A percentile compares a stretch with the other conserved stretches of the same genome.
Evolutionary conservation across 257 asterid genomes (phyloP).

Genomic region (Solanum bulbocastanum): DNA sequence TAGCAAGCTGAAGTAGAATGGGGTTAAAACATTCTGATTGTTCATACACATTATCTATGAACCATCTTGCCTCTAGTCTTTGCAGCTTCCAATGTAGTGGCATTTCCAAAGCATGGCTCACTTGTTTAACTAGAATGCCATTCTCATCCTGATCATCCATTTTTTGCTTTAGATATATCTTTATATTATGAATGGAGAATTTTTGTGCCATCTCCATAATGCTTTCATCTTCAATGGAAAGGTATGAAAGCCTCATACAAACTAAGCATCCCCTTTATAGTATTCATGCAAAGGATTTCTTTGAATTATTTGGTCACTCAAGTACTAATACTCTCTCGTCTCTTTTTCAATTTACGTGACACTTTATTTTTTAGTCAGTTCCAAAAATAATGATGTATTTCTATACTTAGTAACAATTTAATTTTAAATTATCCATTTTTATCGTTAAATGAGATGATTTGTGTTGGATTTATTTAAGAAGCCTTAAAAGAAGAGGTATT

Average conservation of each 20-base stretch:
- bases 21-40: neutral
- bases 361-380: too few species aligned
- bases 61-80: conserved; percentile 39
- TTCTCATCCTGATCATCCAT: neutral
- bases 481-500: too few species aligned
- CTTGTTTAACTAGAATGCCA: conserved; percentile 2
- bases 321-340: too few species aligned
- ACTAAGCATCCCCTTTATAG: conserved; percentile 23
- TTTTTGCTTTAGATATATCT: neutral
- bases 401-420: too few species aligned
- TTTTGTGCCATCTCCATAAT: conserved; percentile 25
- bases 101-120: conserved; percentile 36
- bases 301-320: neutral
- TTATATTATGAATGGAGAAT: conserved; percentile 20
- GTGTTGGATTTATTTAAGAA: too few species aligned
- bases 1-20: conserved; percentile 18
- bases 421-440: too few species aligned
- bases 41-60: conserved; percentile 14
- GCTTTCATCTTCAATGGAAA: conserved; percentile 28
- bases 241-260: conserved; percentile 49
- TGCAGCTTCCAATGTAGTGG: conserved; percentile 48
- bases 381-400: too few species aligned
- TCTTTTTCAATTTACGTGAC: too few species aligned
- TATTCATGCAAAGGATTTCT: neutral
- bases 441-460: too few species aligned